Evolutionary conservation across 768 basidiomycete species (phyloP), one percentile per base, ranked within the genome.

Genomic region (Mycena floridula): DNA sequence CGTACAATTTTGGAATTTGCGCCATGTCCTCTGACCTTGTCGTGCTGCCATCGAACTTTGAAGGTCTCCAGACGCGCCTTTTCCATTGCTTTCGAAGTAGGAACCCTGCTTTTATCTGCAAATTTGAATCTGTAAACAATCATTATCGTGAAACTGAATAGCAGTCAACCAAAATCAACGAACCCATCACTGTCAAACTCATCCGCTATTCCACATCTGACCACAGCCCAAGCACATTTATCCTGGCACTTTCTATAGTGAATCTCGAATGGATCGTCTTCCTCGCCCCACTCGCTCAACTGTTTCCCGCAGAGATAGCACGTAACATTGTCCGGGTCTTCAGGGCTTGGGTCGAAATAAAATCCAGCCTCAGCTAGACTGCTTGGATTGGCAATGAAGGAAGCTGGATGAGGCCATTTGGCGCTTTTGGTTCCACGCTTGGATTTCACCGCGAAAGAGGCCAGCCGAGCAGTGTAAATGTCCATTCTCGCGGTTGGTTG

Each of bases 341-440:
- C 76, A 47, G 68, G 66, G 50, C 75, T 77, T 0, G 89, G 89
- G 50, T 72, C 72, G 64, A 74, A 93, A 70, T 79, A 94, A 67
- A 95, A 97, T 7, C 94, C 94, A 2, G 94, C 94, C 51, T 85
- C 81, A 2, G 94, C 85, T 13, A 98, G 78, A 3, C 76, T 71
- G 43, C 73, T 64, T 1, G 93, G 82, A 41, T 78, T 92, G 37
- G 93, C 84, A 41, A 66, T 64, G 59, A 79, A 88, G 15, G 66
- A 54, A 0, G 61, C 35, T 0, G 85, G 76, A 52, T 94, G 88
- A 0, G 91, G 85, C 89, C 91, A 97, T 58, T 76, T 82, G 45
- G 57, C 51, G 0, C 73, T 65, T n/a, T 72, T 76, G 48, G 72
- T 86, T 46, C 79, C 65, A 50, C 82, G 74, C 52, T 74, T 79